A percentile compares a stretch with the other conserved stretches of the same genome.
Evolutionary conservation across 352 stramenopile species (phyloP).

Genomic region (Globisporangium takayamanum): DNA sequence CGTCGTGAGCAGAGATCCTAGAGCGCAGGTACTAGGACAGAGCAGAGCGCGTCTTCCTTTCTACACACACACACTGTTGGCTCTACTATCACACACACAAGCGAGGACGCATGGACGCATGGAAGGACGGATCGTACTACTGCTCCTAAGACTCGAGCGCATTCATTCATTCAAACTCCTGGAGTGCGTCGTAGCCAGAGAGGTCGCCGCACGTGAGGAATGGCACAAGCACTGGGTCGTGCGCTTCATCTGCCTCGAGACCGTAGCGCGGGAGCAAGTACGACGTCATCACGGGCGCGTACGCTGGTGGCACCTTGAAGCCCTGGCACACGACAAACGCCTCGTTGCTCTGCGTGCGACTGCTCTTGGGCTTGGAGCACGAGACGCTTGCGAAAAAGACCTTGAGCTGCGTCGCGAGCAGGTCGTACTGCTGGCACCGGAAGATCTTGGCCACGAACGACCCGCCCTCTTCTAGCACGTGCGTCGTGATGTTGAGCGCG

Average conservation of each 20-base stretch:
- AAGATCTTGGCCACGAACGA: constrained; percentile 99
- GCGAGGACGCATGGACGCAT: neutral
- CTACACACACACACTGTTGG: constrained; percentile 1
- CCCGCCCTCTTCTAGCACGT: constrained; percentile 91
- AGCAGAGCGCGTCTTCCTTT: neutral
- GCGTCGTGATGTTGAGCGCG: constrained; percentile 97
- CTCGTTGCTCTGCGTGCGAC: constrained; percentile 94
- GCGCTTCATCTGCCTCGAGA: constrained; percentile 31
- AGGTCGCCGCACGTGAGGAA: constrained; percentile 92
- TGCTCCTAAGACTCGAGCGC: neutral
- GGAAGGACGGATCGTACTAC: neutral
- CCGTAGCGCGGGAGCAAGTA: constrained; percentile 65
- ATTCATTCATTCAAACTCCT: constrained; percentile 36
- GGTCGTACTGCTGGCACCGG: constrained; percentile 92
- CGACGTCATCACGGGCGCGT: constrained; percentile 84
- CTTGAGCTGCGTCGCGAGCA: constrained; percentile 95
- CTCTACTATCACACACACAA: neutral
- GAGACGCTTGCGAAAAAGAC: constrained; percentile 95
- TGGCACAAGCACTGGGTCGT: constrained; percentile 73
- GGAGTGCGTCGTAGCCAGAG: constrained; percentile 82
- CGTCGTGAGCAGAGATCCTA: constrained; percentile 10
- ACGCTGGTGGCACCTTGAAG: constrained; percentile 81
- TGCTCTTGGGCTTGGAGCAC: constrained; percentile 96
- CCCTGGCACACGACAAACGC: constrained; percentile 95
- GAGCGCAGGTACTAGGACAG: neutral